These are phyloP conservation scores for Talaromyces thailandensis DNA, from an alignment of 495 filamentous ascomycete genomes.

Conservation along the genomic window DNA sequence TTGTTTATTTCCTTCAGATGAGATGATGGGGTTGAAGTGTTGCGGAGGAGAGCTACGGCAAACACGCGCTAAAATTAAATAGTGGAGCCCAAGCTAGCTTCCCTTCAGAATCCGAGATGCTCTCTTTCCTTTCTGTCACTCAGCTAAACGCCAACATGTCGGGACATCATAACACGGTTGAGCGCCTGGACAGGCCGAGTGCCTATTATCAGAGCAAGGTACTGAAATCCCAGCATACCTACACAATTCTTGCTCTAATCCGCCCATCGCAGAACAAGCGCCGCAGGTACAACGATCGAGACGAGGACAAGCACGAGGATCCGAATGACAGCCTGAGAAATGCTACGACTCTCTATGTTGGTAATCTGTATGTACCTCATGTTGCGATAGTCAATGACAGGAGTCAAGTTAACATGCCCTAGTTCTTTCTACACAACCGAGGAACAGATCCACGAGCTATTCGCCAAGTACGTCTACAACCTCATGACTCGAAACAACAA, in stretches of 20 bases:
- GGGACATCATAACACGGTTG: constrained; percentile 52
- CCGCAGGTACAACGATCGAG: constrained; percentile 47
- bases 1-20: background rate
- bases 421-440: constrained; percentile 99
- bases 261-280: constrained; percentile 52
- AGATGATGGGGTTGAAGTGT: background rate
- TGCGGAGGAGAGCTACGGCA: background rate
- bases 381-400: background rate
- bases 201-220: constrained; percentile 79
- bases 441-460: constrained; percentile 97
- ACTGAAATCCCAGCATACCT: constrained; percentile 6
- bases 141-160: background rate
- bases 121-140: background rate
- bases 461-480: constrained; percentile 56
- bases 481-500: background rate
- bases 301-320: constrained; percentile 50
- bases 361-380: constrained; percentile 67
- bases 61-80: constrained; percentile 1
- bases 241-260: background rate
- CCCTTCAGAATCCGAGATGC: background rate
- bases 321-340: constrained; percentile 68
- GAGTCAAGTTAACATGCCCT: background rate
- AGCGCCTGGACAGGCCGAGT: constrained; percentile 80
- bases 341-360: constrained; percentile 93
- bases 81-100: constrained; percentile 1